A percentile compares a stretch with the other conserved stretches of the same genome.
These are phyloP conservation scores for Dendrostoma leiphaemia DNA, from an alignment of 2,329 filamentous ascomycete species.

Conservation along the genomic window DNA sequence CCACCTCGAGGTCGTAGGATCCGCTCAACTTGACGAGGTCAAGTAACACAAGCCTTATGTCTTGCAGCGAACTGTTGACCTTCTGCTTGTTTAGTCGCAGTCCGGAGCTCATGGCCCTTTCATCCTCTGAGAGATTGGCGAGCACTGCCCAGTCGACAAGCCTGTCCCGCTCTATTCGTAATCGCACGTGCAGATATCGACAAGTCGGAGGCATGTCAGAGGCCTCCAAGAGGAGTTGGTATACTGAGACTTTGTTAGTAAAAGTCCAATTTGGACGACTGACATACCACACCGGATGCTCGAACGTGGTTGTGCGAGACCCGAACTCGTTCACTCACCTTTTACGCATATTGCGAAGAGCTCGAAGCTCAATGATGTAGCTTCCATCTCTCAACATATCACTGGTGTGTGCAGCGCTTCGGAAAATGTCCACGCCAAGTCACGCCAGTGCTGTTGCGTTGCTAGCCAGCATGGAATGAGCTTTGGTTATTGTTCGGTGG, in stretches of 20 bases:
- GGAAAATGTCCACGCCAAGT: too few species aligned
- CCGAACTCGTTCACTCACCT: too few species aligned
- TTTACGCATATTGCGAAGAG: constrained; percentile 16
- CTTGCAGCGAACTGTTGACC: constrained; percentile 7
- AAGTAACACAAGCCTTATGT: constrained; percentile 3
- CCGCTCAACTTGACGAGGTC: constrained; percentile 3
- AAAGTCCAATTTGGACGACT: too few species aligned
- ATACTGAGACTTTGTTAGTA: neutral
- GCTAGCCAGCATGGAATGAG: too few species aligned
- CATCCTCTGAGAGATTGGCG: constrained; percentile 7
- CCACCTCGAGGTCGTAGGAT: neutral
- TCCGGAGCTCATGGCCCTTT: constrained; percentile 3
- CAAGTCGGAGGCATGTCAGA: constrained; percentile 4
- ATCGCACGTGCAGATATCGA: constrained; percentile 1
- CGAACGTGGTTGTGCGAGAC: too few species aligned
- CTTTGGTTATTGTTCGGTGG: too few species aligned
- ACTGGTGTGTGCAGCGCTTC: neutral
- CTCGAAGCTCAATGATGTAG: constrained; percentile 6
- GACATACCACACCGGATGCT: too few species aligned
- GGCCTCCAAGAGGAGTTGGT: constrained; percentile 11
- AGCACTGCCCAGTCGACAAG: constrained; percentile 12
- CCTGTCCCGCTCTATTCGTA: constrained; percentile 10
- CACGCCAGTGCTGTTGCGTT: too few species aligned
- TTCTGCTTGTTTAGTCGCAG: constrained; percentile 7
- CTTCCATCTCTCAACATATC: constrained; percentile 3